Base-by-base conservation (phyloP, 2,329 filamentous ascomycete genomes). In the Alternaria conjuncta region DNA sequence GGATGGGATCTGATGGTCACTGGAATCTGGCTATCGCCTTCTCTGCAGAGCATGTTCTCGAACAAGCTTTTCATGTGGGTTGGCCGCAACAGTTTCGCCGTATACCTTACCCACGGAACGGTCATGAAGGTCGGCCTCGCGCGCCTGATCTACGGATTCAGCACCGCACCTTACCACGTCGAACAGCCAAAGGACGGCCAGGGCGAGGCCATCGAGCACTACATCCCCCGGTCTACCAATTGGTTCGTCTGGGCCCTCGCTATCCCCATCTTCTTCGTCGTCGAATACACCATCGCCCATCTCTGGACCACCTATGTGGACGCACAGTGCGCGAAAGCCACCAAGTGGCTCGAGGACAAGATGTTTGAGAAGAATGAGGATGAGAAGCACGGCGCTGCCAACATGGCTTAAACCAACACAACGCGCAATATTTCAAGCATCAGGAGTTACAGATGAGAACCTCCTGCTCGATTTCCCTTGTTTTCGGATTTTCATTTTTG, bases 31-130 rank as follows among this genome's bases (percentile, higher is more conserved):
- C 74, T 87, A 15, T 85, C 84, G 2, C 84, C 84, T 0, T 72
- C 78, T 6, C 76, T 85, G 8, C 84, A 86, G 67, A 79, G 80
- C 25, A 78, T 85, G 20, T 82, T 87, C 23, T 84, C 84, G 5
- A 84, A 84, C 72, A 80, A 81, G 26, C 67, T 84, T 3, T 82
- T 87, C 36, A 82, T 86, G 62, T 87, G 84, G 84, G 78, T 87
- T 4, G 85, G 85, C n/a, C 81, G 82, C 63, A 84, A 86, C 72
- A 85, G 83, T 57, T 87, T 87, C 63, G 85, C 85, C 23, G 85
- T 87, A 5, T 87, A 87, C 69, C 82, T 87, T 12, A 80, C 83
- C 10, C 85, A 87, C 71, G 85, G 85, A 50, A 86, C 85, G 0
- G 80, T 87, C 15, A 73, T 87, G 49, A 83, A 85, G 20, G 84